Evolutionary conservation across 192 early-diverging fungal species (phyloP).

Genomic region (Chytriomyces confervae): DNA sequence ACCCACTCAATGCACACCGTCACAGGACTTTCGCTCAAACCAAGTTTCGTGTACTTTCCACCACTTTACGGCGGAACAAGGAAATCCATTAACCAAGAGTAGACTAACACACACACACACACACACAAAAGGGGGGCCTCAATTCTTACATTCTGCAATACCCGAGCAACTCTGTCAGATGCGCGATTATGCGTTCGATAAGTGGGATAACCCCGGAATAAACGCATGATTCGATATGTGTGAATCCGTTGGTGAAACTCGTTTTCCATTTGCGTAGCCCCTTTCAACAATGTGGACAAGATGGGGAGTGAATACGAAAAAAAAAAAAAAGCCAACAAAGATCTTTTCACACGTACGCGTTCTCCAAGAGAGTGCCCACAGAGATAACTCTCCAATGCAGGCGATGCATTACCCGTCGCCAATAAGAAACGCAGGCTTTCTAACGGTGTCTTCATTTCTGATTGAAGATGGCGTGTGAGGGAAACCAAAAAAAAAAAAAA

Average conservation of each 20-base stretch:
- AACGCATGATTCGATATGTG: conserved; percentile 9
- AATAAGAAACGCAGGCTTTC: conserved; percentile 19
- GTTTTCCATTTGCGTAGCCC: conserved; percentile 30
- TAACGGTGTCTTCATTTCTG: conserved; percentile 24
- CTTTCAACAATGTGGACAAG: background rate
- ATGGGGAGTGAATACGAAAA: background rate
- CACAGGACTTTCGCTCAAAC: background rate
- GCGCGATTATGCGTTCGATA: conserved; percentile 8
- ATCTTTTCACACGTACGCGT: background rate
- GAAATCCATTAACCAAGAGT: background rate
- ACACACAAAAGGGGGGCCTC: background rate
- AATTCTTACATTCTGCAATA: conserved; percentile 9
- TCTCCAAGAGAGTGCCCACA: conserved; percentile 31
- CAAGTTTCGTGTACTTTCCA: conserved; percentile 14
- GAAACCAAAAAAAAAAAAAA: background rate
- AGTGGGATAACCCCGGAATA: conserved; percentile 5
- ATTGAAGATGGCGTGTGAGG: background rate
- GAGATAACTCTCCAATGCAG: conserved; percentile 28
- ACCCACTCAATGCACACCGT: conserved; percentile 1
- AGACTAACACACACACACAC: too few species aligned
- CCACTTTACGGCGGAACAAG: background rate
- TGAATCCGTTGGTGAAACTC: conserved; percentile 5
- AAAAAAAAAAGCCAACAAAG: background rate
- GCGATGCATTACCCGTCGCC: conserved; percentile 15
- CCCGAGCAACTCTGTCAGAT: conserved; percentile 16